Percentiles rank a stretch among this genome's conserved stretches.
phyloP scores from a whole-genome alignment of 2,329 filamentous ascomycete genomes.

The Aspergillus novoparasiticus region DNA sequence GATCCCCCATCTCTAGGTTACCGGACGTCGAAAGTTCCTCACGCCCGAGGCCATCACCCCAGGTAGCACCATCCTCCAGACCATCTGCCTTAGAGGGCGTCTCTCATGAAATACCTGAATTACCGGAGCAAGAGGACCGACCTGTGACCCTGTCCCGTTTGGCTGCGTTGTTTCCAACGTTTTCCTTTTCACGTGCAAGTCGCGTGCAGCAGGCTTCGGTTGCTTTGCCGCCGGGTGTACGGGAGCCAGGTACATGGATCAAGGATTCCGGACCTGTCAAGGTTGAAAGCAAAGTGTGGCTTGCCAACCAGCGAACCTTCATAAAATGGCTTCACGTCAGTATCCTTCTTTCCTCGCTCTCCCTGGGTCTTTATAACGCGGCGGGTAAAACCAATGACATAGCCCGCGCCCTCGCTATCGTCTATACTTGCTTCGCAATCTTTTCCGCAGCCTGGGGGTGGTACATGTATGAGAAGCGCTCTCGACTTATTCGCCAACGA shows the following conservation, averaged over 20 bases:
- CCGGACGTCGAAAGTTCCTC: conserved; percentile 28
- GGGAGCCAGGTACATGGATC: conserved; percentile 81
- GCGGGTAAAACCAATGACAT: conserved; percentile 74
- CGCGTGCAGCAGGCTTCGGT: conserved; percentile 53
- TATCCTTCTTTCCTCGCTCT: conserved; percentile 80
- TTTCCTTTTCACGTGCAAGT: conserved; percentile 79
- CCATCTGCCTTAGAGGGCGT: conserved; percentile 45
- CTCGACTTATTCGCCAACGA: conserved; percentile 77
- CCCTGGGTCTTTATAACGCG: conserved; percentile 84
- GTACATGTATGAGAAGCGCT: conserved; percentile 73
- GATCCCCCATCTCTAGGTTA: conserved; percentile 36
- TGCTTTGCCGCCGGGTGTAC: conserved; percentile 81
- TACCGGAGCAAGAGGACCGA: conserved; percentile 23
- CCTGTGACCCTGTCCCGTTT: conserved; percentile 60
- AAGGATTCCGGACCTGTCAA: conserved; percentile 91
- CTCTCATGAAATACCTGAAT: conserved; percentile 38
- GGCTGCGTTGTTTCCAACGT: conserved; percentile 75
- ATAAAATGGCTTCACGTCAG: conserved; percentile 98
- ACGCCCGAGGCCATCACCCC: conserved; percentile 27
- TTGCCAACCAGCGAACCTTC: conserved; percentile 97
- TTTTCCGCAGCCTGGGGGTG: conserved; percentile 90
- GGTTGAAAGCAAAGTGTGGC: conserved; percentile 97
- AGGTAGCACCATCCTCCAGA: conserved; percentile 24
- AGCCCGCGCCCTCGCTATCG: conserved; percentile 75
- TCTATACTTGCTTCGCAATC: conserved; percentile 78